A percentile compares a stretch with the other conserved stretches of the same genome.
These are phyloP conservation scores for Forsythia suspensa DNA, from an alignment of 257 asterid species.

Conservation along the genomic window DNA sequence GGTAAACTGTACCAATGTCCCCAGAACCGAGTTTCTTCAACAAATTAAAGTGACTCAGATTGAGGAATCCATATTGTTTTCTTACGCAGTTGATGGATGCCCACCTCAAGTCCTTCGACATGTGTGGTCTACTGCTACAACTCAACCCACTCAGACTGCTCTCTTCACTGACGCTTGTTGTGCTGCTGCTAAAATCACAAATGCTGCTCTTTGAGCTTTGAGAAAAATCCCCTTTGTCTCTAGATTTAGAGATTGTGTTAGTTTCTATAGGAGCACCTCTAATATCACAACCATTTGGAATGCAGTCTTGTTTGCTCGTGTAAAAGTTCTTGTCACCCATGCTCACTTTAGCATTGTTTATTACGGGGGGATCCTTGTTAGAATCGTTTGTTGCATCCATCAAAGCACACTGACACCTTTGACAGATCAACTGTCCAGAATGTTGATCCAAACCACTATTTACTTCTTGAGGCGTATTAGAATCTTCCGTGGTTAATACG, in stretches of 20 bases:
- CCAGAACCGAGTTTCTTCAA: conserved; percentile 75
- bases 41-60: conserved; percentile 57
- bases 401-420: conserved; percentile 77
- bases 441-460: conserved; percentile 24
- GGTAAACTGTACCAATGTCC: conserved; percentile 76
- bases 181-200: conserved; percentile 78
- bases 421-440: conserved; percentile 59
- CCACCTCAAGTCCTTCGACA: conserved; percentile 70
- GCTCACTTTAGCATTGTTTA: conserved; percentile 22
- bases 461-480: conserved; percentile 30
- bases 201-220: conserved; percentile 90
- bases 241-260: conserved; percentile 30
- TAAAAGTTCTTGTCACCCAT: conserved; percentile 23
- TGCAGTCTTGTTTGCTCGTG: conserved; percentile 30
- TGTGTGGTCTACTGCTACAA: conserved; percentile 76
- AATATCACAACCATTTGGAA: conserved; percentile 31
- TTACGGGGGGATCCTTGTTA: conserved; percentile 26
- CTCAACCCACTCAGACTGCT: conserved; percentile 67
- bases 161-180: conserved; percentile 74
- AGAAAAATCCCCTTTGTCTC: conserved; percentile 66
- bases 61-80: conserved; percentile 45
- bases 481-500: conserved; percentile 24
- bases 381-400: conserved; percentile 42
- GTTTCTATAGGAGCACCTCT: conserved; percentile 31
- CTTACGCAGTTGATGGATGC: conserved; percentile 36